phyloP scores from a whole-genome alignment of 2,329 filamentous ascomycete genomes.

The Talaromyces atroroseus region DNA sequence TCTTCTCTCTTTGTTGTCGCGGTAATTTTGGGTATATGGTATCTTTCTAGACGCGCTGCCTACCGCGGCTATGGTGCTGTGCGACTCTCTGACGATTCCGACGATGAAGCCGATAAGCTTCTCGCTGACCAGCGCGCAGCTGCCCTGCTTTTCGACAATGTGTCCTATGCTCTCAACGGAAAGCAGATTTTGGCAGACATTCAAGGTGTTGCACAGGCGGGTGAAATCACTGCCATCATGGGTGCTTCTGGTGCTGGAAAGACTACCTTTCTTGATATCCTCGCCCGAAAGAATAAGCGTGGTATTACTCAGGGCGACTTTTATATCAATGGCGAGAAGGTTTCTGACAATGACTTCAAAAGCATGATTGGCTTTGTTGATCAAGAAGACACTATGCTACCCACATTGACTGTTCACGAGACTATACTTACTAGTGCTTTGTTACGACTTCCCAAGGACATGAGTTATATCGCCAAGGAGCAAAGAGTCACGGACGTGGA shows the following conservation, averaged over 20 bases:
- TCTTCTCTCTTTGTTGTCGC: slow-evolving; percentile 84
- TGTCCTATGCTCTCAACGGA: slow-evolving; percentile 80
- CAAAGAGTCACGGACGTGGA: slow-evolving; percentile 89
- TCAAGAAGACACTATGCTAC: slow-evolving; percentile 94
- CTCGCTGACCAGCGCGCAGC: slow-evolving; percentile 90
- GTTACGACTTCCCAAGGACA: slow-evolving; percentile 83
- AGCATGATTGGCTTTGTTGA: slow-evolving; percentile 95
- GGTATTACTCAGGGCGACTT: slow-evolving; percentile 74
- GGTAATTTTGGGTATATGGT: slow-evolving; percentile 78
- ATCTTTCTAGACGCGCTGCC: slow-evolving; percentile 68
- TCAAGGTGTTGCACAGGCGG: slow-evolving; percentile 81
- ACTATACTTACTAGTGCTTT: slow-evolving; percentile 93
- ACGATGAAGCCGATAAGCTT: slow-evolving; percentile 78
- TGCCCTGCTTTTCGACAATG: slow-evolving; percentile 78
- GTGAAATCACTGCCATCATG: slow-evolving; percentile 97
- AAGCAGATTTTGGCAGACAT: slow-evolving; percentile 78
- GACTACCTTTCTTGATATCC: slow-evolving; percentile 92
- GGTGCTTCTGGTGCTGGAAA: slow-evolving; percentile 96
- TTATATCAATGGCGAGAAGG: slow-evolving; percentile 88
- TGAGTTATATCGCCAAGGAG: slow-evolving; percentile 82
- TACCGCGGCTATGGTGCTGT: slow-evolving; percentile 63
- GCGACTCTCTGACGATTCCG: slow-evolving; percentile 72
- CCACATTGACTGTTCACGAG: slow-evolving; percentile 94
- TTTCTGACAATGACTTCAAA: slow-evolving; percentile 77
- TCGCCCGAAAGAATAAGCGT: slow-evolving; percentile 94